Evolutionary conservation across 345 rosid genomes (phyloP).

Genomic region (Citrus mangshanensis): DNA sequence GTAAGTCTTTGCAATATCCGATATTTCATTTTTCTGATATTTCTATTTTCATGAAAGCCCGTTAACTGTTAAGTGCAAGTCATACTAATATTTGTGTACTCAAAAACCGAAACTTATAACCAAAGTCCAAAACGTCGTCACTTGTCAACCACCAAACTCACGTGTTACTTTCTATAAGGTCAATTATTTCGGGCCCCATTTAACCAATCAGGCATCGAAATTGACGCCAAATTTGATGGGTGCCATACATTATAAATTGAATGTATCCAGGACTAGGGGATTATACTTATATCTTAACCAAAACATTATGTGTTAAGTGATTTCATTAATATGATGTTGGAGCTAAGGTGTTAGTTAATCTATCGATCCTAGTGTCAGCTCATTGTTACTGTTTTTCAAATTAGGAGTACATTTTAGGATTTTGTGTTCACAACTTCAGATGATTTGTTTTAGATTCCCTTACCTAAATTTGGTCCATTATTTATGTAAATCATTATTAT

Average conservation of each 20-base stretch:
- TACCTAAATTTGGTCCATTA: background rate
- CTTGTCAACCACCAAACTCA: too few relatives aligned
- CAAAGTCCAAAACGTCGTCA: too few relatives aligned
- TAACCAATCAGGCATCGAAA: background rate
- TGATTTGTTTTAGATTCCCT: background rate
- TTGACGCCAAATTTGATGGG: background rate
- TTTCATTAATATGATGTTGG: too few relatives aligned
- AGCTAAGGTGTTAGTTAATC: too few relatives aligned
- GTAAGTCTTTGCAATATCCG: conserved; percentile 21
- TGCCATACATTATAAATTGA: background rate
- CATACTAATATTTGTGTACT: too few relatives aligned
- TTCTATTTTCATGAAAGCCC: too few relatives aligned
- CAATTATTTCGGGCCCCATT: background rate
- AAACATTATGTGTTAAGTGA: too few relatives aligned
- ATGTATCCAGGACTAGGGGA: background rate
- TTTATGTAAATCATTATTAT: too few relatives aligned
- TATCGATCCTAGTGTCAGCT: background rate
- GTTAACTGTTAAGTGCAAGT: too few relatives aligned
- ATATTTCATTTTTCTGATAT: too few relatives aligned
- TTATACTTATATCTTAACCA: too few relatives aligned
- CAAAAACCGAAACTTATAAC: too few relatives aligned
- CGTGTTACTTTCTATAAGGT: background rate
- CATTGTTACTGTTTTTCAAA: background rate
- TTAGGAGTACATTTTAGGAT: background rate
- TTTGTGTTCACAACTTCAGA: background rate